These are phyloP conservation scores for Salix udensis DNA, from an alignment of 345 rosid genomes.

Conservation along the genomic window DNA sequence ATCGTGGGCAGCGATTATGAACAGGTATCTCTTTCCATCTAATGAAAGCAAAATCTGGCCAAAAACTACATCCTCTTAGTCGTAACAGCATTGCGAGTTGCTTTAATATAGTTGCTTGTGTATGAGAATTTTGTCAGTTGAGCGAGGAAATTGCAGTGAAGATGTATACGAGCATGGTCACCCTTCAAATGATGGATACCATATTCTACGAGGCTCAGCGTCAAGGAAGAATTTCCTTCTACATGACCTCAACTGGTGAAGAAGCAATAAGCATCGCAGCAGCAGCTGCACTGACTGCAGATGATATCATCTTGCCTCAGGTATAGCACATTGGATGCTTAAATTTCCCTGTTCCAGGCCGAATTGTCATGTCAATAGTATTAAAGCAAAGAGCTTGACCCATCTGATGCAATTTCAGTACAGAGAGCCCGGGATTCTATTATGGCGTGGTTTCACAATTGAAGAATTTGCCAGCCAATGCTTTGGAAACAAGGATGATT, in stretches of 20 bases:
- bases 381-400: neutral
- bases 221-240: slow-evolving; percentile 88
- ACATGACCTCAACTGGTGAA: slow-evolving; percentile 66
- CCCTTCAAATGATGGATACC: slow-evolving; percentile 70
- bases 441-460: slow-evolving; percentile 55
- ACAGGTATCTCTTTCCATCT: slow-evolving; percentile 26
- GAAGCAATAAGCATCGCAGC: slow-evolving; percentile 85
- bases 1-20: slow-evolving; percentile 26
- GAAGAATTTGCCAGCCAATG: slow-evolving; percentile 57
- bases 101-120: slow-evolving; percentile 28
- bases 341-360: neutral
- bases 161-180: slow-evolving; percentile 65
- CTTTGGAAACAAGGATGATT: slow-evolving; percentile 41
- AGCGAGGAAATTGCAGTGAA: slow-evolving; percentile 48
- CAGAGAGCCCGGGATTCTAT: slow-evolving; percentile 57
- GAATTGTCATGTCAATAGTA: neutral
- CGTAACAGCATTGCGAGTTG: neutral
- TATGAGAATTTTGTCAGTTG: slow-evolving; percentile 1
- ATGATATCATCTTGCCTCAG: slow-evolving; percentile 75
- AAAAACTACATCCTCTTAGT: neutral
- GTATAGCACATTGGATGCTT: slow-evolving; percentile 23
- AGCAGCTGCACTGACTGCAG: slow-evolving; percentile 61
- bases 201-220: slow-evolving; percentile 77
- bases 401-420: slow-evolving; percentile 47
- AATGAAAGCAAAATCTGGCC: neutral